Conservation (phyloP, 2,329 filamentous ascomycete species). For the Epichloe amarillans region DNA sequence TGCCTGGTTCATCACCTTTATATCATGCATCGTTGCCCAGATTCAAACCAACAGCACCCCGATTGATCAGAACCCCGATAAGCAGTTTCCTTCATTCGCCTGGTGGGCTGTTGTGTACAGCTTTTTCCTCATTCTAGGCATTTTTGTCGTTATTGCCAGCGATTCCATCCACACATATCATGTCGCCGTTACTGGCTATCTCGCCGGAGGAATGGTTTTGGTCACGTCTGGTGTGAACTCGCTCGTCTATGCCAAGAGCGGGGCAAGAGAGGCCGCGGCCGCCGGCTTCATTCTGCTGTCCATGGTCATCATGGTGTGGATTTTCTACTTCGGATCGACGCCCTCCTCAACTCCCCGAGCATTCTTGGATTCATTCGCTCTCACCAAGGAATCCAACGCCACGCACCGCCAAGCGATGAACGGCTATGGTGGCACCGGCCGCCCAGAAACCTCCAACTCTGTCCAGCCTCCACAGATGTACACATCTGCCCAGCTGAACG, state of each 20-base stretch:
- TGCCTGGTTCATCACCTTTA: slow-evolving; percentile 87
- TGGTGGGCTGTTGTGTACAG: slow-evolving; percentile 90
- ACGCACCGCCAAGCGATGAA: slow-evolving; percentile 59
- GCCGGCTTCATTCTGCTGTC: slow-evolving; percentile 90
- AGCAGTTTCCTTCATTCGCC: slow-evolving; percentile 65
- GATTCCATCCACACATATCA: slow-evolving; percentile 80
- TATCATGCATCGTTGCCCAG: slow-evolving; percentile 67
- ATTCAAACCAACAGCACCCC: slow-evolving; percentile 27
- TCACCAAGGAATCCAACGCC: slow-evolving; percentile 70
- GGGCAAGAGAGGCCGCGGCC: slow-evolving; percentile 69
- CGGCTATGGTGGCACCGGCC: slow-evolving; percentile 55
- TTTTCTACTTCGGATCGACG: slow-evolving; percentile 94
- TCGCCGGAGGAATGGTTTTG: slow-evolving; percentile 70
- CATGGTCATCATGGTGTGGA: slow-evolving; percentile 92
- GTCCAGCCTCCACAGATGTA: slow-evolving; percentile 86
- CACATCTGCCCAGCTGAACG: slow-evolving; percentile 85
- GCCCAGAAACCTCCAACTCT: slow-evolving; percentile 74
- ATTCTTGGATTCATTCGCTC: slow-evolving; percentile 89
- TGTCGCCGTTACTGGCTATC: slow-evolving; percentile 80
- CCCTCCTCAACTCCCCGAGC: slow-evolving; percentile 75
- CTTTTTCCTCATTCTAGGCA: slow-evolving; percentile 66
- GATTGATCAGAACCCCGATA: slow-evolving; percentile 9
- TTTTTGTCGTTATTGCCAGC: slow-evolving; percentile 72
- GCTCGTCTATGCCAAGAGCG: slow-evolving; percentile 63
- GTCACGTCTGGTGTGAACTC: slow-evolving; percentile 77